These are phyloP conservation scores for Rhizophora apiculata DNA, from an alignment of 345 rosid genomes.

Conservation along the genomic window DNA sequence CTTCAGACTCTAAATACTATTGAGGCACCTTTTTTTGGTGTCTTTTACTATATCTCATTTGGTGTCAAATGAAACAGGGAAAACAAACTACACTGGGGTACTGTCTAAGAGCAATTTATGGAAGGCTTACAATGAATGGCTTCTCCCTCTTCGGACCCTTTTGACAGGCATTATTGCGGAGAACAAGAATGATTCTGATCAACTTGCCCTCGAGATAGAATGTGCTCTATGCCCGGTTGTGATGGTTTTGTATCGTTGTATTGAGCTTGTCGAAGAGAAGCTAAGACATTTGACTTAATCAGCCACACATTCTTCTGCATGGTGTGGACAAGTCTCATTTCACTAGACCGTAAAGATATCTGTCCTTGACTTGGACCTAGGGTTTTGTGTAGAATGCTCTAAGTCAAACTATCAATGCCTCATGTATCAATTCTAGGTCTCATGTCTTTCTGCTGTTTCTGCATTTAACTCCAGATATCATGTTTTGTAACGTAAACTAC, in stretches of 20 bases:
- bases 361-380: too few relatives aligned
- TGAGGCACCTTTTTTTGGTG: too few relatives aligned
- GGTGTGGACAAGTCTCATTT: neutral
- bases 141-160: constrained; percentile 68
- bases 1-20: too few relatives aligned
- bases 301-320: neutral
- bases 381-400: too few relatives aligned
- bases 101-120: constrained; percentile 50
- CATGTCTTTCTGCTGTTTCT: too few relatives aligned
- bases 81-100: constrained; percentile 44
- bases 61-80: constrained; percentile 36
- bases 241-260: constrained; percentile 71
- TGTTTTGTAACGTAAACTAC: too few relatives aligned
- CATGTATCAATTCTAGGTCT: too few relatives aligned
- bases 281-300: constrained; percentile 24
- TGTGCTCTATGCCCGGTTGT: constrained; percentile 62
- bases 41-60: neutral
- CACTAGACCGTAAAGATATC: neutral
- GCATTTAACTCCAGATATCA: too few relatives aligned
- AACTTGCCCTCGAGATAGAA: constrained; percentile 24
- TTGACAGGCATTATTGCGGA: constrained; percentile 45
- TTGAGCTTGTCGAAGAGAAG: constrained; percentile 79
- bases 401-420: too few relatives aligned
- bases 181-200: constrained; percentile 43
- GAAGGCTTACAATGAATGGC: constrained; percentile 73